These are phyloP conservation scores for Fusarium sulawesiense DNA, from an alignment of 2,329 filamentous ascomycete species.

Conservation along the genomic window DNA sequence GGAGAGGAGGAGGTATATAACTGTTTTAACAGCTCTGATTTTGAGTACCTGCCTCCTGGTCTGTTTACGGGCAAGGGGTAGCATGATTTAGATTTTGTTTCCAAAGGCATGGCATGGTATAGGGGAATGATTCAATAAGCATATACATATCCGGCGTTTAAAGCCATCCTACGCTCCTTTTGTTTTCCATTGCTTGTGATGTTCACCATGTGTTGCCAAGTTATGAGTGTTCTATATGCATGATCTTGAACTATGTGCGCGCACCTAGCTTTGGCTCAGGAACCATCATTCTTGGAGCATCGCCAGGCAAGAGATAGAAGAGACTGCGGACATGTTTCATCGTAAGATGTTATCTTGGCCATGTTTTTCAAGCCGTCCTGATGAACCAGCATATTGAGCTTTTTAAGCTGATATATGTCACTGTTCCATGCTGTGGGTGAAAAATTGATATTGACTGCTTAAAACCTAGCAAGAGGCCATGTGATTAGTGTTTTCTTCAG, in stretches of 20 bases:
- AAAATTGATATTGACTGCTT: not conserved
- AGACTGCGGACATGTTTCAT: not conserved
- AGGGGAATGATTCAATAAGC: constrained; percentile 20
- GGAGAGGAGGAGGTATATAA: constrained; percentile 17
- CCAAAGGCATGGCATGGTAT: constrained; percentile 19
- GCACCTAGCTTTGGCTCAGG: not conserved
- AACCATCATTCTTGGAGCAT: not conserved
- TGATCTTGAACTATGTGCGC: not conserved
- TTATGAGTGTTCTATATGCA: not conserved
- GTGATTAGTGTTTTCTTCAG: not conserved
- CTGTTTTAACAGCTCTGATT: constrained; percentile 23
- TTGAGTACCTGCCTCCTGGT: constrained; percentile 32
- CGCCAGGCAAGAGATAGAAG: not conserved
- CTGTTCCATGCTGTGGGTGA: not conserved
- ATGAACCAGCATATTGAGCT: not conserved
- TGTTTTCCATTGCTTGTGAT: not conserved
- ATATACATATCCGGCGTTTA: constrained; percentile 22
- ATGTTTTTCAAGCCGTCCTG: not conserved
- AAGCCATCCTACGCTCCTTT: constrained; percentile 6
- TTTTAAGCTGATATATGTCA: not conserved
- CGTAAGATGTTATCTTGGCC: not conserved
- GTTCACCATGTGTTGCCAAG: not conserved
- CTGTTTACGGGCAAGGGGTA: constrained; percentile 16
- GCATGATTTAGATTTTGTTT: constrained; percentile 26
- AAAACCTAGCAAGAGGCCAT: not conserved